A percentile compares a stretch with the other conserved stretches of the same genome.
Evolutionary conservation across 2,329 filamentous ascomycete species (phyloP).

Genomic region (Teratosphaeria nubilosa): DNA sequence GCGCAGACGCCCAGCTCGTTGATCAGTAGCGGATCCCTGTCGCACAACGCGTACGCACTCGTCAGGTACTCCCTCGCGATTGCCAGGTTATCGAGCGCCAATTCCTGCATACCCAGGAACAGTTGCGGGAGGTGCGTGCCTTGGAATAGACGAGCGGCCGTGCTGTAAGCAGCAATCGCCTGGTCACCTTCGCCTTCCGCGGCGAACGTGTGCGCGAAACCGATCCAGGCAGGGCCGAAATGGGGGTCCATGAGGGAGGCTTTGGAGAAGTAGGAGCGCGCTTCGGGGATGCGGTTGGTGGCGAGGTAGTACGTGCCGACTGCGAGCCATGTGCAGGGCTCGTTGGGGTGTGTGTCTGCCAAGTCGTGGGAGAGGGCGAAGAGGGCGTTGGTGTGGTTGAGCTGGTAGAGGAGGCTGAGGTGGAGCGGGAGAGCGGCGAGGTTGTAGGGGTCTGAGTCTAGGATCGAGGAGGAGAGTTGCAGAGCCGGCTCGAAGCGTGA

Average conservation of each 20-base stretch:
- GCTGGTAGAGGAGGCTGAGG: slow-evolving; percentile 80
- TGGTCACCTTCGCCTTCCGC: slow-evolving; percentile 97
- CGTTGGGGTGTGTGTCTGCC: slow-evolving; percentile 80
- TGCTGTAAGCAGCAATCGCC: slow-evolving; percentile 94
- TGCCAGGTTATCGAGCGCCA: slow-evolving; percentile 88
- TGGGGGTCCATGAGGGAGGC: slow-evolving; percentile 95
- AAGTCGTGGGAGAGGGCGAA: slow-evolving; percentile 90
- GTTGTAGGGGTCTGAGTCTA: slow-evolving; percentile 78
- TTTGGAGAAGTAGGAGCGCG: slow-evolving; percentile 92
- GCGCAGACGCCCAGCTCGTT: slow-evolving; percentile 96
- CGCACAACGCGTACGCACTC: slow-evolving; percentile 73
- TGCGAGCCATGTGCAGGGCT: slow-evolving; percentile 86
- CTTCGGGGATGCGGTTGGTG: slow-evolving; percentile 82
- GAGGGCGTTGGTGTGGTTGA: slow-evolving; percentile 74
- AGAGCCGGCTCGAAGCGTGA: slow-evolving; percentile 86
- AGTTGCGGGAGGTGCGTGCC: slow-evolving; percentile 92
- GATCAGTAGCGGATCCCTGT: slow-evolving; percentile 76
- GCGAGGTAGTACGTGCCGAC: slow-evolving; percentile 92
- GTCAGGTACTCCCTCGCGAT: slow-evolving; percentile 91
- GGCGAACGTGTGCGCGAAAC: slow-evolving; percentile 96
- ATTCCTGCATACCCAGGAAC: slow-evolving; percentile 96
- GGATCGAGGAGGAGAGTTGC: slow-evolving; percentile 69
- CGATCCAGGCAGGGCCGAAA: slow-evolving; percentile 96
- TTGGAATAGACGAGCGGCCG: slow-evolving; percentile 87
- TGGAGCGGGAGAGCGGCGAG: slow-evolving; percentile 84